Conservation (phyloP, 169 alveolate genomes). For the Theileria equi region DNA sequence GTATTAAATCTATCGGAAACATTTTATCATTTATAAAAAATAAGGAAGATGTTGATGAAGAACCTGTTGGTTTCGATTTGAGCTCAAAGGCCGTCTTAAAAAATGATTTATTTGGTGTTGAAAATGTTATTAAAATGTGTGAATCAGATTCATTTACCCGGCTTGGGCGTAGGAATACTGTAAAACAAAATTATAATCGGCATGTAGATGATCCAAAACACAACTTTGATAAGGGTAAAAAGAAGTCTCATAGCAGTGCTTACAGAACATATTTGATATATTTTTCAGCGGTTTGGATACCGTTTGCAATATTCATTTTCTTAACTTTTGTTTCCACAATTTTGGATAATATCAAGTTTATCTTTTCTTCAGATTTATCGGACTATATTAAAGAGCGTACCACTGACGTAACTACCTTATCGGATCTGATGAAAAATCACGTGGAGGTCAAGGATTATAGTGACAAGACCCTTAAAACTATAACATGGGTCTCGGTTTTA, state of each 20-base stretch:
- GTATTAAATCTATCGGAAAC: neutral
- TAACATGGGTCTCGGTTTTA: too few relatives aligned
- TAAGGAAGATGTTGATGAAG: neutral
- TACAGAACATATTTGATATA: neutral
- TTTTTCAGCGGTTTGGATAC: slow-evolving; percentile 10
- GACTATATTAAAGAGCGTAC: neutral
- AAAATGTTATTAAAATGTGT: neutral
- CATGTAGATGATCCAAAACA: too few relatives aligned
- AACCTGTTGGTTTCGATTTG: neutral
- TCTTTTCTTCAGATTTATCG: neutral
- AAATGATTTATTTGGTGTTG: neutral
- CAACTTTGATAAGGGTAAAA: too few relatives aligned
- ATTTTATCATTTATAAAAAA: neutral
- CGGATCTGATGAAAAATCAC: too few relatives aligned
- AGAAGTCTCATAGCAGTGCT: too few relatives aligned
- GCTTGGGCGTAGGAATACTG: neutral
- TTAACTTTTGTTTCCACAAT: slow-evolving; percentile 3
- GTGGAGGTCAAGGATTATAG: too few relatives aligned
- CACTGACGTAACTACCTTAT: too few relatives aligned
- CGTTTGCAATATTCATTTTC: neutral
- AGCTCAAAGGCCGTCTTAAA: neutral
- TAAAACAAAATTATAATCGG: neutral
- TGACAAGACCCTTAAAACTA: too few relatives aligned
- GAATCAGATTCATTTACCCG: neutral
- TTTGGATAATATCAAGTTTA: neutral